Conservation (phyloP, 805 yeast species). For the Clavispora phyllophila region DNA sequence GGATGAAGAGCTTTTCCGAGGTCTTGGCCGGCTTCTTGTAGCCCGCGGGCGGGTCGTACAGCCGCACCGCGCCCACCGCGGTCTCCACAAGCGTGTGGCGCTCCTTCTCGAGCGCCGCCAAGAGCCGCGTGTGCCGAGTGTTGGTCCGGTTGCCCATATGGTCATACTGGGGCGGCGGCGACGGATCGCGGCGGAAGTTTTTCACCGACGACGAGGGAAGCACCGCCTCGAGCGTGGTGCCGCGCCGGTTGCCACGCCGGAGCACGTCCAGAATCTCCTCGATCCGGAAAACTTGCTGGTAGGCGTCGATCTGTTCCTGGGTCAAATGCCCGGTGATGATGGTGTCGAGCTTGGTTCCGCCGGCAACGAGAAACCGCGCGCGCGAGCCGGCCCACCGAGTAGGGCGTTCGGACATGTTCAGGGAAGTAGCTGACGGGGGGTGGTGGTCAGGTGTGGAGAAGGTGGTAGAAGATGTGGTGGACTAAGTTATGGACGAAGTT, state of each 20-base stretch:
- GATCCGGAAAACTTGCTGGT: conserved; percentile 65
- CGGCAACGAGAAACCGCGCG: conserved; percentile 11
- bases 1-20: conserved; percentile 77
- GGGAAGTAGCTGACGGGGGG: too few relatives aligned
- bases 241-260: conserved; percentile 23
- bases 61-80: conserved; percentile 68
- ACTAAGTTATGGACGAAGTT: too few relatives aligned
- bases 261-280: conserved; percentile 72
- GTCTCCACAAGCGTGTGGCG: conserved; percentile 72
- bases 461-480: too few relatives aligned
- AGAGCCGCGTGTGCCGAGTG: conserved; percentile 65
- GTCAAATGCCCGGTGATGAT: conserved; percentile 42
- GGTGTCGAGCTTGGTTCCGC: conserved; percentile 17
- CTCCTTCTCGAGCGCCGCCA: conserved; percentile 59
- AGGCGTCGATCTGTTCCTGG: conserved; percentile 72
- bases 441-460: neutral
- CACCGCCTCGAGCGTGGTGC: conserved; percentile 36
- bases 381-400: conserved; percentile 15
- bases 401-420: neutral
- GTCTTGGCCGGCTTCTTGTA: conserved; percentile 67
- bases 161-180: conserved; percentile 94
- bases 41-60: conserved; percentile 74
- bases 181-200: conserved; percentile 54
- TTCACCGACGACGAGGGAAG: conserved; percentile 41
- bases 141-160: conserved; percentile 75